Conservation (phyloP, 768 basidiomycete species). For the Coprinellus aureogranulatus region DNA sequence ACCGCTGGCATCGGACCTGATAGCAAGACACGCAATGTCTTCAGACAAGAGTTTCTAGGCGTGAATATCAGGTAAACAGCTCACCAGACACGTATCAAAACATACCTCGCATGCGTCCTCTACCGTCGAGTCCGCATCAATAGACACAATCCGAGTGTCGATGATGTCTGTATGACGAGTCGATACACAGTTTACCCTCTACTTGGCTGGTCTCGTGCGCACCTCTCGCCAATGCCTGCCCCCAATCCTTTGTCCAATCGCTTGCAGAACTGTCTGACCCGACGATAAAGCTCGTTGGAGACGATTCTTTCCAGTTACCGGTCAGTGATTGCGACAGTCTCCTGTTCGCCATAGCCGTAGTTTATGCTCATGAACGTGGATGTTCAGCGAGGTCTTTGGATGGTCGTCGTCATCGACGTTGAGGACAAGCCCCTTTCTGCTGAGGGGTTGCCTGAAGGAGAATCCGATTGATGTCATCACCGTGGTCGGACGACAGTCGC, state of each 20-base stretch:
- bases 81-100: neutral
- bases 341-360: conserved; percentile 31
- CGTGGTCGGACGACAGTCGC: too few species aligned
- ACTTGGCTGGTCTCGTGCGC: conserved; percentile 6
- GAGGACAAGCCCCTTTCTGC: conserved; percentile 1
- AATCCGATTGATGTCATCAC: too few species aligned
- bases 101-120: conserved; percentile 79
- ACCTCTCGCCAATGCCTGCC: conserved; percentile 57
- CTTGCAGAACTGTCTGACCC: conserved; percentile 30
- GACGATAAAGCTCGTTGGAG: conserved; percentile 14
- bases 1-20: conserved; percentile 27
- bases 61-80: conserved; percentile 1
- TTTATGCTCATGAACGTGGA: conserved; percentile 7
- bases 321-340: conserved; percentile 38
- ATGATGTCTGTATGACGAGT: conserved; percentile 53
- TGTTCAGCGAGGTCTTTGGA: neutral
- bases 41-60: conserved; percentile 60
- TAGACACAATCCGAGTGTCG: conserved; percentile 61
- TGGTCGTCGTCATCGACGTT: conserved; percentile 4
- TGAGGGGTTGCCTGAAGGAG: too few species aligned
- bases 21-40: conserved; percentile 62
- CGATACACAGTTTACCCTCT: neutral
- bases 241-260: conserved; percentile 62
- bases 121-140: conserved; percentile 71
- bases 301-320: conserved; percentile 30